Evolutionary conservation across 2,329 filamentous ascomycete species (phyloP).

Genomic region (Colletotrichum tropicicola): DNA sequence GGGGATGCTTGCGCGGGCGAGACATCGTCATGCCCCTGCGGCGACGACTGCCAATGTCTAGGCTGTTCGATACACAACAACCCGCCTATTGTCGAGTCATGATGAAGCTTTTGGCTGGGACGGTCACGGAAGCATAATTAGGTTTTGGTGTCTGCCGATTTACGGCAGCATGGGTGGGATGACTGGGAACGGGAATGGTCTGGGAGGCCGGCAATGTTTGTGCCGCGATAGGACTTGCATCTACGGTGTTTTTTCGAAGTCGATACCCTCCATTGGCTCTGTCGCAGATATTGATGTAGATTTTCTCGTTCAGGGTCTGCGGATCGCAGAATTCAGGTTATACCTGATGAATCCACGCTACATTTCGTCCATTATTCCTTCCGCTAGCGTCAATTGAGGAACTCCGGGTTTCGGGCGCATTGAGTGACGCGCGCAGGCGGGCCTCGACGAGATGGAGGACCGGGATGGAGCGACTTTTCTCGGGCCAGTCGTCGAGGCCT

Average conservation of each 20-base stretch:
- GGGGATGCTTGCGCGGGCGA: slow-evolving; percentile 58
- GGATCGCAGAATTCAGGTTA: neutral
- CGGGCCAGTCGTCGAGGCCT: neutral
- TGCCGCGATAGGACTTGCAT: slow-evolving; percentile 12
- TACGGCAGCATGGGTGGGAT: neutral
- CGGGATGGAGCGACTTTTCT: neutral
- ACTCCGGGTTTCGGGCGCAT: neutral
- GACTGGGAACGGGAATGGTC: neutral
- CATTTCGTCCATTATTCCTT: neutral
- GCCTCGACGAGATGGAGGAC: neutral
- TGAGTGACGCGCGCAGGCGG: neutral
- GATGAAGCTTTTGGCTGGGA: neutral
- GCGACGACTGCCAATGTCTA: slow-evolving; percentile 67
- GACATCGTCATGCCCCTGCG: slow-evolving; percentile 62
- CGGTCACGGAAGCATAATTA: neutral
- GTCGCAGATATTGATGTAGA: neutral
- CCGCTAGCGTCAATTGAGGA: neutral
- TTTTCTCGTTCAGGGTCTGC: neutral
- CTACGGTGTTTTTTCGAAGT: slow-evolving; percentile 7
- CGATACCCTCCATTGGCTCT: slow-evolving; percentile 23
- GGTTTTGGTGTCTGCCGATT: neutral
- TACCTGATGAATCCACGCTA: neutral
- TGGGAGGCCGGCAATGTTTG: slow-evolving; percentile 1
- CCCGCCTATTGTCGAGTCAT: slow-evolving; percentile 9
- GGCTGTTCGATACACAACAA: slow-evolving; percentile 64